A percentile compares a stretch with the other conserved stretches of the same genome.
phyloP scores from a whole-genome alignment of 352 stramenopile species.

The Salisapilia sapeloensis region DNA sequence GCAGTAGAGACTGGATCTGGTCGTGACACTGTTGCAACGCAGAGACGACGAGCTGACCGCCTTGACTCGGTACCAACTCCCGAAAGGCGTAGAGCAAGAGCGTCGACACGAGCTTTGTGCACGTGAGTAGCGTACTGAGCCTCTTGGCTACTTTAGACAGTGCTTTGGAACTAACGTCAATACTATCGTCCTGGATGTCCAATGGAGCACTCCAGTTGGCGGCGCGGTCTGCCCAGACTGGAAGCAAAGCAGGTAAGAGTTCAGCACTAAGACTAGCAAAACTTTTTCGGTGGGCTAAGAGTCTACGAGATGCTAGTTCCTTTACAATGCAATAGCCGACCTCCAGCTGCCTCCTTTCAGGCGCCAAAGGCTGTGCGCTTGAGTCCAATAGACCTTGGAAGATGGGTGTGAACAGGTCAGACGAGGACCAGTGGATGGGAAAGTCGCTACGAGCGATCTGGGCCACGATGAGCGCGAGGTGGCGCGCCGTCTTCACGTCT shows the following conservation, averaged over 20 bases:
- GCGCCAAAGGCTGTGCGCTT: conserved; percentile 4
- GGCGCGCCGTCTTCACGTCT: conserved; percentile 24
- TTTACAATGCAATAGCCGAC: conserved; percentile 65
- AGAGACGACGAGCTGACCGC: conserved; percentile 29
- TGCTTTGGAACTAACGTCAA: neutral
- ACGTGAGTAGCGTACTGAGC: conserved; percentile 20
- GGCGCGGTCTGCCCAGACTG: conserved; percentile 29
- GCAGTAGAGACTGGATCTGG: conserved; percentile 39
- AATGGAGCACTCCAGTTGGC: conserved; percentile 12
- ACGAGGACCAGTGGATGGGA: conserved; percentile 38
- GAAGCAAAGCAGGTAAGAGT: conserved; percentile 31
- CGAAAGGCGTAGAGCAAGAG: conserved; percentile 57
- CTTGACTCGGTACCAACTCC: conserved; percentile 31
- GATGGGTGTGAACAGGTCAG: conserved; percentile 46
- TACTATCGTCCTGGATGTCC: no score
- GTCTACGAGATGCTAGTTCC: conserved; percentile 51
- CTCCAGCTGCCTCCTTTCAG: conserved; percentile 24
- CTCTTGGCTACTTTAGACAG: conserved; percentile 6
- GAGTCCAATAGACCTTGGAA: conserved; percentile 20
- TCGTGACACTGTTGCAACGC: conserved; percentile 57
- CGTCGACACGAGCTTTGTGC: conserved; percentile 49
- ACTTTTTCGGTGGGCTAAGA: conserved; percentile 70
- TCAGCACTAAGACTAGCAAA: conserved; percentile 57
- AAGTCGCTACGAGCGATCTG: conserved; percentile 62
- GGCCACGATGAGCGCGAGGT: conserved; percentile 45